Evolutionary conservation across 75 land plant genomes (phyloP), one percentile per base, ranked within the genome.

Genomic region (Isoetes taiwanensis): DNA sequence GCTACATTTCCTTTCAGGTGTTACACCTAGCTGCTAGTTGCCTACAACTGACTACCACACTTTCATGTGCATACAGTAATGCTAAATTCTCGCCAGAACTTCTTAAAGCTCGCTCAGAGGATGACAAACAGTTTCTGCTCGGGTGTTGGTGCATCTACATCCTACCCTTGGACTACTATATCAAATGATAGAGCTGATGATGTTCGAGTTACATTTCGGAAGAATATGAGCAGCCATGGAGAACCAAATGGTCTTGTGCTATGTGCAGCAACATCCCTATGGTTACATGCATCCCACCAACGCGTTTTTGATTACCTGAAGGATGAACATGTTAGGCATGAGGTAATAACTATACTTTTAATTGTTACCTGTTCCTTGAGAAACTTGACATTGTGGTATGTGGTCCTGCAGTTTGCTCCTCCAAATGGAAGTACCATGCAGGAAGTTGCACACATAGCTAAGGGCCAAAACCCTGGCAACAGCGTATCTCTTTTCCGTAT

Each of bases 371-470:
- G 56, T 53, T 4, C 11, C 16, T 17, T 19, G 23, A 14, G 57
- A 32, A 29, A n/a, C 33, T n/a, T 56, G 4, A 56, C 16, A 1
- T 21, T 28, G 2, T 31, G n/a, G 1, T 30, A 32, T 3, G 32
- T 56, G n/a, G 20, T 59, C 4, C 48, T 56, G 69, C 75, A 84
- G 84, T 79, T 80, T 65, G 80, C 80, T 24, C 63, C 80, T 12
- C 78, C 89, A 48, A 84, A 84, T 59, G 90, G 90, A 24, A 80
- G 84, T 1, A 72, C 80, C 20, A 74, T 82, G 79, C 84, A 84
- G 56, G 89, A 84, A 65, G 80, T 84, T 81, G 74, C 76, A 28
- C 89, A 76, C 54, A 81, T 84, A 25, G 72, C 85, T 56, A 84
- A 84, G 29, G 85, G 84, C 40, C 89, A 80, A 37, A 74, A 84